Evolutionary conservation across 2,329 filamentous ascomycete species (phyloP), one percentile per base, ranked within the genome.

Genomic region (Pestalotiopsis sp.): DNA sequence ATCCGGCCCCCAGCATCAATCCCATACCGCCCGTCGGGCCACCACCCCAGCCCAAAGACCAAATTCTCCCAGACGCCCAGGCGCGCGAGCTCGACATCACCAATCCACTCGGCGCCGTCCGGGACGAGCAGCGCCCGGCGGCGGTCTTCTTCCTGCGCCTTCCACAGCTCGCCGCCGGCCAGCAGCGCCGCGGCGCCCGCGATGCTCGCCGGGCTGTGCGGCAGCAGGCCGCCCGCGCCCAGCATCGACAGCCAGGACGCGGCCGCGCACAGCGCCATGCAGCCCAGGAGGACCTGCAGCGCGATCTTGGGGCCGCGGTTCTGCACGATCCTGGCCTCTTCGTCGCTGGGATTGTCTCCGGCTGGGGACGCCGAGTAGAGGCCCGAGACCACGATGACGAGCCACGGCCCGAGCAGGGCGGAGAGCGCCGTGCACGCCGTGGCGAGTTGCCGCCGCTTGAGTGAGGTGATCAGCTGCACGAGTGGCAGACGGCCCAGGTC

Each of bases 171-270:
- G 12, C 74, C 73, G 1, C 74, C 75, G 0, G 74, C 75, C 11
- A 79, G 61, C 61, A 78, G 67, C 4, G 72, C 72, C 0, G 75
- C 77, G 6, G 72, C 71, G 4, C 76, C 76, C 0, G 74, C 76
- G 31, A 79, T 76, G 20, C 73, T 76, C 67, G 74, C 76, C 27
- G 75, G 76, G 59, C 78, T 74, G 20, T 78, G 74, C 4, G 75
- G 74, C 13, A 79, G 67, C 6, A 79, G 68, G 25, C 72, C 70
- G 4, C 70, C 70, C 4, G 73, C 65, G 4, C 70, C 31, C 7
- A 36, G 70, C 59, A 77, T 69, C 5, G 74, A 59, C 17, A 74
- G 68, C 66, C 75, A 73, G 23, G 73, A 71, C 5, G 69, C 74
- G 23, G 75, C 61, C 20, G 72, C 74, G 36, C 73, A 76, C 1